Conservation (phyloP, 495 filamentous ascomycete genomes). For the Neurospora sp. region DNA sequence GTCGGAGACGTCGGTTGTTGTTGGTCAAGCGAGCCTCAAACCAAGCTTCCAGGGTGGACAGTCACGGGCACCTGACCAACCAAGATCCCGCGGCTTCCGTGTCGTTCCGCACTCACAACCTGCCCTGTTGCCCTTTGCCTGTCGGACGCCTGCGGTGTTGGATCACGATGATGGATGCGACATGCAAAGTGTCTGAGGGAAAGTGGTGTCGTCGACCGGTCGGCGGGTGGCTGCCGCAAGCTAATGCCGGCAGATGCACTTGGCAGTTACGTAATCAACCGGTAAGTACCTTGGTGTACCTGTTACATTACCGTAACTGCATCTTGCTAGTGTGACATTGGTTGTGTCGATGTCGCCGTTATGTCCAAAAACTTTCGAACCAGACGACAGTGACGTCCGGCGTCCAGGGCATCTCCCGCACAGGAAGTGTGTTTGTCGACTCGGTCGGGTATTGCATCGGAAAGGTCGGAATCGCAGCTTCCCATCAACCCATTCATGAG, state of each 20-base stretch:
- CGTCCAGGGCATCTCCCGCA: background rate
- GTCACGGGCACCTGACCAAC: background rate
- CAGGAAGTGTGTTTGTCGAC: background rate
- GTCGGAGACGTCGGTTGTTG: background rate
- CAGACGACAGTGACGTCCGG: background rate
- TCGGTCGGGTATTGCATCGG: background rate
- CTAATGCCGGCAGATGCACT: background rate
- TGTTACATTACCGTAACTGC: background rate
- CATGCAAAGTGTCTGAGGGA: background rate
- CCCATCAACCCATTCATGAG: background rate
- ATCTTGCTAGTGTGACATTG: background rate
- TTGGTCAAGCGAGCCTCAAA: background rate
- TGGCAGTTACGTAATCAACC: background rate
- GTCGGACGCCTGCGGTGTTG: background rate
- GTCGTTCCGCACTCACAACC: background rate
- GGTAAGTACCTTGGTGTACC: too few species aligned
- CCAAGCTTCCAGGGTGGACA: background rate
- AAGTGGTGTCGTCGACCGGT: background rate
- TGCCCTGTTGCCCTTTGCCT: background rate
- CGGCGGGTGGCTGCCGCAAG: background rate
- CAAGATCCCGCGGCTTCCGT: background rate
- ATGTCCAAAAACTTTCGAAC: background rate
- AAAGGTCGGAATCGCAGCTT: background rate
- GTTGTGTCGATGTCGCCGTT: background rate
- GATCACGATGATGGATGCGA: background rate